These are phyloP conservation scores for Fusarium sp. DNA, from an alignment of 2,329 filamentous ascomycete species.

Conservation along the genomic window DNA sequence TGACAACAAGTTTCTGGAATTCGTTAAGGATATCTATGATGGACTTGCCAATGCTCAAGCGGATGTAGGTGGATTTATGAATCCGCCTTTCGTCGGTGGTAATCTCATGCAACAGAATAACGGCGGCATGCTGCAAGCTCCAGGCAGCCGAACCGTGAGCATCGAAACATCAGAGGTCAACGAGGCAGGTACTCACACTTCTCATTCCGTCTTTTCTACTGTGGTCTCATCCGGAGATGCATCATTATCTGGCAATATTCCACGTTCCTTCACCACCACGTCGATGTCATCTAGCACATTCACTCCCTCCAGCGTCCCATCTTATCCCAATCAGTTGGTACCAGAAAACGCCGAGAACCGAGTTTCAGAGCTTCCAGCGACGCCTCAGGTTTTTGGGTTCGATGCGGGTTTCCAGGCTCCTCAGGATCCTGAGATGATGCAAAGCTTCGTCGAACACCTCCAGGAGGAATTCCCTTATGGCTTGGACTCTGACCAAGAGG, in stretches of 20 bases:
- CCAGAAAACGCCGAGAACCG: background rate
- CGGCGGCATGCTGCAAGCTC: fast-evolving
- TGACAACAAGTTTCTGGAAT: background rate
- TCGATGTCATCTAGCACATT: background rate
- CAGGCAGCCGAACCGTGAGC: too few relatives aligned
- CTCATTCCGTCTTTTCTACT: background rate
- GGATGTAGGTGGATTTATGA: too few relatives aligned
- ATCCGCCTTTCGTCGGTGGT: background rate
- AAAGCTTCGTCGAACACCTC: too few relatives aligned
- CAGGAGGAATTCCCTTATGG: too few relatives aligned
- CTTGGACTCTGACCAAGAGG: too few relatives aligned
- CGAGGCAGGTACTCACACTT: background rate
- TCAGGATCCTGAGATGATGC: too few relatives aligned
- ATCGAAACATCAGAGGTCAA: background rate
- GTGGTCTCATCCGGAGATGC: background rate
- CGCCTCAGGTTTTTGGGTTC: too few relatives aligned
- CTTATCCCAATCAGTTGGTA: fast-evolving
- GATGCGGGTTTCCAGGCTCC: too few relatives aligned
- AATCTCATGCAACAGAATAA: background rate
- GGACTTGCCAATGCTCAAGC: background rate
- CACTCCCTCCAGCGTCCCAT: background rate
- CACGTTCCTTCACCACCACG: background rate
- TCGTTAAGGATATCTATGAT: background rate
- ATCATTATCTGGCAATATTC: background rate
- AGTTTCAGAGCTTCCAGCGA: background rate